These are phyloP conservation scores for Rhodotorula toruloides DNA, from an alignment of 768 basidiomycete species.

Conservation along the genomic window DNA sequence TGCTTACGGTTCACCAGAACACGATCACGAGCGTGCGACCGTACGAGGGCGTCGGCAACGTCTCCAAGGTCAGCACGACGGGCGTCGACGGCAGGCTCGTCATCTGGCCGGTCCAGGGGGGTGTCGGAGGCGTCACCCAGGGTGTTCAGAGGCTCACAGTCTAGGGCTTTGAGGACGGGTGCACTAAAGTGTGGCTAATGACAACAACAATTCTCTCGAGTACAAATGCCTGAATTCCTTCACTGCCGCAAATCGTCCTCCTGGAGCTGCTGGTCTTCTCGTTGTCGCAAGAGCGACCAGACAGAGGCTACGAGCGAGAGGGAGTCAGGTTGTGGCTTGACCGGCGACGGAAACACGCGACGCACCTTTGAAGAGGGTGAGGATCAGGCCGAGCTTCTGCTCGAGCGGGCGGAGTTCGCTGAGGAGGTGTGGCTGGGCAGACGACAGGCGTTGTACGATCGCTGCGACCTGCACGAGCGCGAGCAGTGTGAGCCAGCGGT, in stretches of 20 bases:
- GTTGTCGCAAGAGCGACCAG: slow-evolving; percentile 71
- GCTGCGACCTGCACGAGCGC: slow-evolving; percentile 54
- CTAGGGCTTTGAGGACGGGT: neutral
- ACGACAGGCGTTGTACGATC: slow-evolving; percentile 64
- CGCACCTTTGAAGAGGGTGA: slow-evolving; percentile 84
- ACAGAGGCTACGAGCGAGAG: slow-evolving; percentile 54
- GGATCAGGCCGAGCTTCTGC: slow-evolving; percentile 87
- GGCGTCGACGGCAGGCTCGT: slow-evolving; percentile 92
- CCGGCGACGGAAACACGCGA: slow-evolving; percentile 39
- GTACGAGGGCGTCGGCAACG: slow-evolving; percentile 61
- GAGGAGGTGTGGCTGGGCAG: slow-evolving; percentile 69
- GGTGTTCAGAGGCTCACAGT: slow-evolving; percentile 22
- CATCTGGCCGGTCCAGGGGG: slow-evolving; percentile 60
- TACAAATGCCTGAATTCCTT: slow-evolving; percentile 16
- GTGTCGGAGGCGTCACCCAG: slow-evolving; percentile 22
- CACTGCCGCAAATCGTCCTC: slow-evolving; percentile 14
- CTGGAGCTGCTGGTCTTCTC: slow-evolving; percentile 40
- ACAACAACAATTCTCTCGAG: neutral
- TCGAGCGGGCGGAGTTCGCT: slow-evolving; percentile 73
- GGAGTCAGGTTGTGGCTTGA: neutral
- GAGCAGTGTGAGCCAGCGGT: neutral
- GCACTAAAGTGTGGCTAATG: neutral
- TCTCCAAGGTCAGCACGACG: slow-evolving; percentile 75
- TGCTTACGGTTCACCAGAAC: slow-evolving; percentile 92
- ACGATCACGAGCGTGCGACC: slow-evolving; percentile 87